Conservation (phyloP, 192 early-diverging fungal genomes). For the Mortierella claussenii region DNA sequence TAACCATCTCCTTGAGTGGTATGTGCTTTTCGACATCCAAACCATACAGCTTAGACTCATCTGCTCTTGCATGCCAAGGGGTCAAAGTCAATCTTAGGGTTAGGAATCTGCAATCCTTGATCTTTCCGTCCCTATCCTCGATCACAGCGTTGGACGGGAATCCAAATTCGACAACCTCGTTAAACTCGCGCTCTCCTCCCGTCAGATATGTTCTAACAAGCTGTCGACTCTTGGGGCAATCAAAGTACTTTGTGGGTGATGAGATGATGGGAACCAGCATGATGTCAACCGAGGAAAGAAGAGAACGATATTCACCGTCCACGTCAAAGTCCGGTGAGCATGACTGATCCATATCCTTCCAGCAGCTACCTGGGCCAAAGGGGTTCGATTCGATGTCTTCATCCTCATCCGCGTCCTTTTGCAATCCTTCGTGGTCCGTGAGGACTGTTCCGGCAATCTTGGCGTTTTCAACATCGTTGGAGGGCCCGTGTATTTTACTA, state of each 20-base stretch:
- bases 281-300: constrained; percentile 29
- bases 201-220: constrained; percentile 17
- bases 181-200: constrained; percentile 24
- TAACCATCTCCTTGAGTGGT: constrained; percentile 24
- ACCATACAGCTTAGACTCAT: constrained; percentile 51
- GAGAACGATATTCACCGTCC: constrained; percentile 17
- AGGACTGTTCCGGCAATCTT: background rate
- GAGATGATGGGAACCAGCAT: constrained; percentile 28
- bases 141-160: constrained; percentile 24
- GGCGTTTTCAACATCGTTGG: background rate
- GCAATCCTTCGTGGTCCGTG: no score
- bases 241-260: constrained; percentile 26
- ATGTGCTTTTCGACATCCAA: background rate
- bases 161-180: constrained; percentile 53
- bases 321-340: background rate
- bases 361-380: constrained; percentile 20
- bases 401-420: no score
- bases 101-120: constrained; percentile 23
- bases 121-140: constrained; percentile 17
- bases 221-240: constrained; percentile 18
- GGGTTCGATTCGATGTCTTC: background rate
- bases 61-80: constrained; percentile 54
- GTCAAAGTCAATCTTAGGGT: constrained; percentile 54
- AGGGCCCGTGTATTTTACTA: background rate
- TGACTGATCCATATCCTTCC: constrained; percentile 15